Base-by-base conservation (phyloP, 2,329 filamentous ascomycete species). In the Pseudogymnoascus pannorum region DNA sequence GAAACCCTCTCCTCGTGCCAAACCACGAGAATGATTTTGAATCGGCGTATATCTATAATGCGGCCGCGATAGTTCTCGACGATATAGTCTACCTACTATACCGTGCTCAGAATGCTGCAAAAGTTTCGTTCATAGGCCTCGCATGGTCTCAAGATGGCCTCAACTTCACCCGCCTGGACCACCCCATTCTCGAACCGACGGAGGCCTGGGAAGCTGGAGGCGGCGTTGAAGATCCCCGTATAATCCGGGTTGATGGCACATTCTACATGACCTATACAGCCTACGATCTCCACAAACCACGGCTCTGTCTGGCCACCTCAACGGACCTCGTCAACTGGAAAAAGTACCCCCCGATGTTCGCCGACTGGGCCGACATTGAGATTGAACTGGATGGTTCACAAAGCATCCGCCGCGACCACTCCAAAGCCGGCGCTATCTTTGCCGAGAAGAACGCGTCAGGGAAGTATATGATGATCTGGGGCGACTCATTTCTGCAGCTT, bases 231-330 rank as follows among this genome's bases (percentile, higher is more conserved):
- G 72, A 74, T 59, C 72, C 72, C 12, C 67, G 72, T 16, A 65
- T 74, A 9, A 66, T 70, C 11, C 68, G 69, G 16, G 64, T 72
- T 35, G 71, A 74, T 22, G 71, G 72, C 5, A 70, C 70, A 0
- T 73, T 74, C 63, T 72, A 73, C 66, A 61, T 74, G 63, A 74
- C 72, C 4, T 74, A 74, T 61, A 73, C 72, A 3, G 70, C 63
- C 1, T 74, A 67, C 58, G 70, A 73, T 51, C 48, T 64, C 24
- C 66, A 66, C 3, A 66, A 64, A 2, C 64, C 72, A 18, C 69
- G 67, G 31, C 68, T 74, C 11, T 73, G 72, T 40, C 61, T 74
- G 4, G 72, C 72, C 35, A 74, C 71, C 2, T 73, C 71, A 7
- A 70, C 68, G 8, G 69, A 74, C 59, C 66, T 74, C n/a, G 62